Conservation (phyloP, 2,329 filamentous ascomycete genomes). For the Exophiala calicioides region DNA sequence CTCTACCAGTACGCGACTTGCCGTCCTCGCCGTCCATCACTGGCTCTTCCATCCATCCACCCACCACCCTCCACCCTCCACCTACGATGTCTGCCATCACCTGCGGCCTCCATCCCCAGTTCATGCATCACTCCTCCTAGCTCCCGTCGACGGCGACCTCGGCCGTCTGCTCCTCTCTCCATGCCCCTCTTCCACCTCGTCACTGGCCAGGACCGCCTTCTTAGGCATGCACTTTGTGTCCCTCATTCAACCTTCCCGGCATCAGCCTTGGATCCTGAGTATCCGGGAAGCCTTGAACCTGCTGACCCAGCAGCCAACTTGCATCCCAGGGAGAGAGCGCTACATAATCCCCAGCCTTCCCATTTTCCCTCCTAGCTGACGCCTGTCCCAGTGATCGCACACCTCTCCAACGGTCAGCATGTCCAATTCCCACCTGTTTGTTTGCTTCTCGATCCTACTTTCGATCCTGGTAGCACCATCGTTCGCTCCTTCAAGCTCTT, state of each 20-base stretch:
- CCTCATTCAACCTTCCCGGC: slow-evolving; percentile 2
- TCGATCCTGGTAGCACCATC: neutral
- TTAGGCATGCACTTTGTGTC: no score
- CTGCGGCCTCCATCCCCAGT: no score
- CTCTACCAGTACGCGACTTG: no score
- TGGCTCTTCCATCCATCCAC: no score
- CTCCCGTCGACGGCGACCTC: no score
- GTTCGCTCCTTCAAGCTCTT: slow-evolving; percentile 11
- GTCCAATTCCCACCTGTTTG: neutral
- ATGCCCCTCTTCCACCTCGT: slow-evolving; percentile 8
- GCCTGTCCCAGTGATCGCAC: slow-evolving; percentile 5
- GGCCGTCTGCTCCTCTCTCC: no score
- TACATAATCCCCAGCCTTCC: slow-evolving; percentile 28
- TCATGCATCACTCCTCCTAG: no score
- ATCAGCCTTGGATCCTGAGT: slow-evolving; percentile 13
- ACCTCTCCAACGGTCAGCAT: slow-evolving; percentile 8
- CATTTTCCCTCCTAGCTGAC: slow-evolving; percentile 17
- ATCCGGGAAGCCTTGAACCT: slow-evolving; percentile 12
- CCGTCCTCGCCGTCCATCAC: no score
- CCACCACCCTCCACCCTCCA: no score
- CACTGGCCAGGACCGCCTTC: no score
- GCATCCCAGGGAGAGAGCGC: slow-evolving; percentile 10
- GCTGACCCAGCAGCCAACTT: slow-evolving; percentile 10
- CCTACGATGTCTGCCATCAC: no score
- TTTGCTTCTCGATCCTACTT: slow-evolving; percentile 9